phyloP scores from a whole-genome alignment of 805 yeast genomes.

The Jamesozyma hellenica region DNA sequence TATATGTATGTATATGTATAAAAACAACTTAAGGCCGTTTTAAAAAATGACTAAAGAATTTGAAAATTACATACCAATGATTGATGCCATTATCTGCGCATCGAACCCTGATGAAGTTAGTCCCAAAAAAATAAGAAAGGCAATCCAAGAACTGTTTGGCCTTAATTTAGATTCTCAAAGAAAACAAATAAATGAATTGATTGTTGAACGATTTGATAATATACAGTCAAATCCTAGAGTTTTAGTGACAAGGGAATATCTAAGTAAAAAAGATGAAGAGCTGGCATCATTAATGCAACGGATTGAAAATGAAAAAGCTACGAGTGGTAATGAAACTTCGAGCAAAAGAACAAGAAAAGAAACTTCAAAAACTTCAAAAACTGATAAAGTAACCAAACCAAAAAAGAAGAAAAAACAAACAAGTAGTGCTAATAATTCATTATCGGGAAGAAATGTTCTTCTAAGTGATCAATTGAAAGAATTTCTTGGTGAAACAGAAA shows the following conservation, averaged over 20 bases:
- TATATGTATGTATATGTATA: no score
- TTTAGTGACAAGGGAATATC: constrained; percentile 27
- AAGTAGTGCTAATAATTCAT: constrained; percentile 23
- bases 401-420: constrained; percentile 9
- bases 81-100: constrained; percentile 64
- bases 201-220: constrained; percentile 48
- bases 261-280: constrained; percentile 41
- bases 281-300: constrained; percentile 41
- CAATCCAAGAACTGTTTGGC: constrained; percentile 59
- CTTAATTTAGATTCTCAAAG: constrained; percentile 42
- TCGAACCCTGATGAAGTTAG: constrained; percentile 62
- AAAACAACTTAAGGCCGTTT: no score
- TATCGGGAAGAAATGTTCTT: constrained; percentile 33
- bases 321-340: no score
- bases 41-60: constrained; percentile 4
- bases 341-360: constrained; percentile 7
- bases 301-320: constrained; percentile 7
- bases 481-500: constrained; percentile 36
- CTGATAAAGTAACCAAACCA: constrained; percentile 8
- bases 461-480: constrained; percentile 43
- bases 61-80: constrained; percentile 45
- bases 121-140: constrained; percentile 60
- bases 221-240: constrained; percentile 30
- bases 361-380: constrained; percentile 8
- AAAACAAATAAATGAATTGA: constrained; percentile 49